Conservation (phyloP, 805 yeast genomes). For the Metschnikowia similis region DNA sequence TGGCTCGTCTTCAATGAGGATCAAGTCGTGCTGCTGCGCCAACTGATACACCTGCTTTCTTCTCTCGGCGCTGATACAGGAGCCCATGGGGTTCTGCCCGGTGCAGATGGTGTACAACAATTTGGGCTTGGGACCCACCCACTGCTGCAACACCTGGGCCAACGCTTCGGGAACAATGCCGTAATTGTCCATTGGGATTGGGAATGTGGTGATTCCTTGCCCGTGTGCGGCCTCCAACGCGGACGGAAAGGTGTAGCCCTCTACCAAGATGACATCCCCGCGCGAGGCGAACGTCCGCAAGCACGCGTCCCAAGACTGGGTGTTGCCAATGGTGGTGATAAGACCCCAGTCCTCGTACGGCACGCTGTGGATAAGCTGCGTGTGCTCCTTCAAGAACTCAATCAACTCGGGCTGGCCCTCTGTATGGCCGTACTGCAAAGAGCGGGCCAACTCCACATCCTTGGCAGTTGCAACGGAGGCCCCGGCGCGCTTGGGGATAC, state of each 20-base stretch:
- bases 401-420: constrained; percentile 74
- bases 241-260: constrained; percentile 78
- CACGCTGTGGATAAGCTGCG: constrained; percentile 45
- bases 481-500: constrained; percentile 34
- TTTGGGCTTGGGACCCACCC: constrained; percentile 79
- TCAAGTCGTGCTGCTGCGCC: constrained; percentile 80
- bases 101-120: constrained; percentile 88
- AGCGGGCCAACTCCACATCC: constrained; percentile 71
- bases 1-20: constrained; percentile 94
- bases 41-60: constrained; percentile 70
- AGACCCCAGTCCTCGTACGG: constrained; percentile 62
- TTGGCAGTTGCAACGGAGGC: constrained; percentile 18
- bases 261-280: constrained; percentile 81
- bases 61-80: constrained; percentile 72
- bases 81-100: constrained; percentile 98
- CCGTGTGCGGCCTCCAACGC: constrained; percentile 81
- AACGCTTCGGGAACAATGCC: constrained; percentile 77
- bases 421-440: constrained; percentile 90
- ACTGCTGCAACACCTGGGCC: constrained; percentile 55
- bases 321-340: constrained; percentile 74
- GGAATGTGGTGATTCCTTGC: constrained; percentile 61
- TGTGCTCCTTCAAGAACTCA: constrained; percentile 72
- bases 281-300: constrained; percentile 72
- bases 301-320: constrained; percentile 84
- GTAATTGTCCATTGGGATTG: constrained; percentile 70